Evolutionary conservation across 2,329 filamentous ascomycete species (phyloP), one percentile per base, ranked within the genome.

Genomic region (Zasmidium angulare): DNA sequence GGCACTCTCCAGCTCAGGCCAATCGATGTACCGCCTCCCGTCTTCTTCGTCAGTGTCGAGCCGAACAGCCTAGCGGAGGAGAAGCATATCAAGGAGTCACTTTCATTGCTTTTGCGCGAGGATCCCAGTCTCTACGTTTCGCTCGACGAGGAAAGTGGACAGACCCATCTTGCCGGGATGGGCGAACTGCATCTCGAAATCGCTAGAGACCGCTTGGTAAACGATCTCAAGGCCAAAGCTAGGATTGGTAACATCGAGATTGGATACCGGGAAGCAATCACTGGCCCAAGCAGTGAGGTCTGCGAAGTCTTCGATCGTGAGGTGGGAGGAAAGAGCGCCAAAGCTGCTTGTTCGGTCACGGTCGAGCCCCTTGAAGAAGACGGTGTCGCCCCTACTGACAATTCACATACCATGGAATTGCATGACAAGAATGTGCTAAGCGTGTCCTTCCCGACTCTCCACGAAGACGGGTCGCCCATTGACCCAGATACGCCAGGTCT

Each of bases 11-110:
- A 96, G 70, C 84, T 99, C 36, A 86, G 91, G 17, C 91, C 95
- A 0, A 95, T 96, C 24, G 85, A 90, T 60, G 90, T 97, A 0
- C 93, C 95, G 0, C 92, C 95, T 0, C 92, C 95, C 0, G 95
- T 99, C 0, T 96, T 97, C 71, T 99, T 98, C 74, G 88, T 96
- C n/a, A 91, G 93, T 61, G 87, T 98, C 24, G 93, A 98, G 64
- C 91, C 86, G 19, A 78, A 91, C 66, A 88, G 90, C 67, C 79
- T 90, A 29, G 84, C 88, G 29, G 91, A 93, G 65, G 89, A 92
- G 68, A 93, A 92, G 67, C 84, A 88, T 59, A 84, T 99, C 4
- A 85, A 90, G 57, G 85, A 89, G 4, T 88, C 89, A 0, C 79
- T 99, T 4, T 84, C 86, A 3, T 85, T 95, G 51, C 83, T 96